Conservation (phyloP, 371 early-diverging fungal species). For the Dipsacomyces acuminosporus region DNA sequence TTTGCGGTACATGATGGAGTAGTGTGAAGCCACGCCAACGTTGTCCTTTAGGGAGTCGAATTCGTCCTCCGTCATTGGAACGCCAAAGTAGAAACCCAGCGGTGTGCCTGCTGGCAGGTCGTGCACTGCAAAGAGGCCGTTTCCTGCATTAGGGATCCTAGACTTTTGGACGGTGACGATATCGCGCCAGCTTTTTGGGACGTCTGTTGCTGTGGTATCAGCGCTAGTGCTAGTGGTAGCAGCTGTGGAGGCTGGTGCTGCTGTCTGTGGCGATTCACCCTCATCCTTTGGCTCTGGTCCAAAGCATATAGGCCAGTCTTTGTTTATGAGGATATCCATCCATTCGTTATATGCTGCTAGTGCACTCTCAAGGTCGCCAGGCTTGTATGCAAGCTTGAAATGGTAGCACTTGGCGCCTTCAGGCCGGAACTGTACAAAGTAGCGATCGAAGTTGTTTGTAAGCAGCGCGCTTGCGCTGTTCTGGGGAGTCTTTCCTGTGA, state of each 20-base stretch:
- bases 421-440: constrained; percentile 68
- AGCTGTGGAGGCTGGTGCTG: neutral
- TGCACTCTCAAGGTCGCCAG: constrained; percentile 69
- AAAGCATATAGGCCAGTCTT: constrained; percentile 82
- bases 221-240: neutral
- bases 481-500: constrained; percentile 82
- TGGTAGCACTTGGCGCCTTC: constrained; percentile 63
- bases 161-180: constrained; percentile 58
- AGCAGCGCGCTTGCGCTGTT: constrained; percentile 77
- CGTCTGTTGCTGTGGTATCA: constrained; percentile 13
- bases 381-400: constrained; percentile 70
- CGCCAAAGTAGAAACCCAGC: constrained; percentile 88
- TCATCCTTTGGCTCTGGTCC: constrained; percentile 29
- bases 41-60: constrained; percentile 79
- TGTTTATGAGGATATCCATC: constrained; percentile 60
- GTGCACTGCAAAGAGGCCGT: constrained; percentile 72
- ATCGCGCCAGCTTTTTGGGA: constrained; percentile 57
- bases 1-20: constrained; percentile 76
- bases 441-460: constrained; percentile 73
- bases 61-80: constrained; percentile 86
- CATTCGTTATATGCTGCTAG: constrained; percentile 66
- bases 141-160: constrained; percentile 63
- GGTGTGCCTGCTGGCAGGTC: constrained; percentile 65
- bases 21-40: constrained; percentile 69
- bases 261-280: neutral